Evolutionary conservation across 176 grass and related monocot species (phyloP), one percentile per base, ranked within the genome.

Genomic region (Avena eriantha): DNA sequence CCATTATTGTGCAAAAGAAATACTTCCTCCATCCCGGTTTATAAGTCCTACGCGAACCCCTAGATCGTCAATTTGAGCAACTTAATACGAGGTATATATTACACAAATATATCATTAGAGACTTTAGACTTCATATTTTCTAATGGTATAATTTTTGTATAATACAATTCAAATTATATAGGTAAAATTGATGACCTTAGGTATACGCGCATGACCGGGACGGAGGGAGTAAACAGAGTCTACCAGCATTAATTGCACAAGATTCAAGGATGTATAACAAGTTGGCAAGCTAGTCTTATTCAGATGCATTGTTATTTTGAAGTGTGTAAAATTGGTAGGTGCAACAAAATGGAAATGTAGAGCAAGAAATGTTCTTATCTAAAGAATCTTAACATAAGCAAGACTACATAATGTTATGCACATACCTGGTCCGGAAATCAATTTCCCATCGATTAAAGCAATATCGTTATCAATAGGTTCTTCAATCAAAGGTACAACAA

Each of bases 371-470:
- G 64, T 55, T 73, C 33, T 19, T 78, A 29, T 66, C 46, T 22
- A 58, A 66, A 49, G 54, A 81, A 33, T 4, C 49, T 45, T 75
- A 60, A 69, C 54, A 75, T 60, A 91, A 88, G 34, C 21, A 86
- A 69, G n/a, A 81, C 2, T 69, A 21, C n/a, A 86, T 69, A 15
- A 64, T n/a, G 43, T 77, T n/a, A 76, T 3, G 7, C 34, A 18
- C 45, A 59, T 92, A 98, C 95, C 95, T 89, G 88, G 91, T 80
- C 93, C 95, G 61, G 88, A 80, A 85, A 89, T 60, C 63, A 77
- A 75, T 84, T 76, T 87, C 48, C 55, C 59, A 87, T 58, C 68
- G 58, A 48, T 50, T 57, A 33, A 67, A 78, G 15, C 6, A 24
- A 72, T n/a, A 87, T 46, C 85, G 67, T 75, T 75, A 67, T 86